A percentile compares a stretch with the other conserved stretches of the same genome.
phyloP scores from a whole-genome alignment of 805 yeast species.

The Lachancea dasiensis region DNA sequence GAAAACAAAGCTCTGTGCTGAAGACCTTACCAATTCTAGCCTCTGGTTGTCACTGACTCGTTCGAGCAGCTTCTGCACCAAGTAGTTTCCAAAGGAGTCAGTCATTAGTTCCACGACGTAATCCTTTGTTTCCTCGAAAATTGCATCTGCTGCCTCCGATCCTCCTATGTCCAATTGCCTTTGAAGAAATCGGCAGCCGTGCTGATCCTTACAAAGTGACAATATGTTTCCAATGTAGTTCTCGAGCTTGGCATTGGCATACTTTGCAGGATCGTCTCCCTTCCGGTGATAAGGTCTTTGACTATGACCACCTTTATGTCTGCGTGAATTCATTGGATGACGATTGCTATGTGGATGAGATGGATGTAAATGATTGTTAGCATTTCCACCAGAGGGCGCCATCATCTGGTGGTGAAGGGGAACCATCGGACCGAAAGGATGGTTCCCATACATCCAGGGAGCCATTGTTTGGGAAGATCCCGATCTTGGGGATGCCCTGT shows the following conservation, averaged over 20 bases:
- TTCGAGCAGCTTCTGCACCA: conserved; percentile 86
- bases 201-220: conserved; percentile 88
- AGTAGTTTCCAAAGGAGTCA: conserved; percentile 96
- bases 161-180: conserved; percentile 68
- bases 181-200: conserved; percentile 91
- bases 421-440: conserved; percentile 27
- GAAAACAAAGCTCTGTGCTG: conserved; percentile 65
- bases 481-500: conserved; percentile 1
- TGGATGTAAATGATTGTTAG: conserved; percentile 5
- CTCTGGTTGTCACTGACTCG: conserved; percentile 66
- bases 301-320: conserved; percentile 21
- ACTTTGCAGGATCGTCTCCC: conserved; percentile 62
- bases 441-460: conserved; percentile 31
- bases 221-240: conserved; percentile 71
- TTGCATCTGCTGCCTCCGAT: conserved; percentile 58
- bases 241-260: conserved; percentile 57
- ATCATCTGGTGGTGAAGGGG: conserved; percentile 22
- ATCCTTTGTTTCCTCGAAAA: conserved; percentile 72
- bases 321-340: conserved; percentile 6
- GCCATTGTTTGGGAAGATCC: conserved; percentile 20
- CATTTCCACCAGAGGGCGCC: conserved; percentile 3
- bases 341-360: conserved; percentile 7
- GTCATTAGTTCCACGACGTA: conserved; percentile 84
- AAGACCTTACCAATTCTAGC: conserved; percentile 58
- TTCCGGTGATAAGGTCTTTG: conserved; percentile 6